Evolutionary conservation across 2,329 filamentous ascomycete genomes (phyloP), one percentile per base, ranked within the genome.

Genomic region (Hypoxylon sp.): DNA sequence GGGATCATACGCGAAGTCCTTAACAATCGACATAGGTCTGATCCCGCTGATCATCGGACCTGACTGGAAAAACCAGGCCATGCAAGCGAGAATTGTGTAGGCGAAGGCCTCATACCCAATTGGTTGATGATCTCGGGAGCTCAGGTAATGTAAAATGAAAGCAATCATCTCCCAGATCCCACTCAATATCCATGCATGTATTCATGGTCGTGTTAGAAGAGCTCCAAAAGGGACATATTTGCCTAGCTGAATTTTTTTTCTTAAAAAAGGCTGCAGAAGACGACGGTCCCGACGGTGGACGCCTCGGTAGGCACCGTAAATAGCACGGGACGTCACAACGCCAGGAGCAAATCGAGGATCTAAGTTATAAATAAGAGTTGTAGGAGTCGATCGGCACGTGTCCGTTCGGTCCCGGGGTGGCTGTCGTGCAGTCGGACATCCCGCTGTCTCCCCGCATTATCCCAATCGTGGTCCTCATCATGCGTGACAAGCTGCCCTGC

Each of bases 1-100:
- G 35, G 82, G 40, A n/a, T 86, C 71, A 68, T 86, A 81, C 7
- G 86, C 83, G 54, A 87, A 86, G 40, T 82, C 73, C 46, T 80
- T 79, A 13, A 83, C 82, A 64, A 86, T 78, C 17, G 77, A 77
- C 27, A 76, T 73, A 17, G 79, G 77, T 31, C 76, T 79, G 50
- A 82, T 72, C 8, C 79, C 77, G 37, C 79, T 73, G 20, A 83
- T 76, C 30, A 74, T 78, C 69, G 79, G 78, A 8, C 79, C 77
- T 0, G 82, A 81, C 25, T 82, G 75, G 64, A 77, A 77, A 62
- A 79, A 81, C 71, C 80, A 79, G 4, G 83, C 74, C 68, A 82
- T 76, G 33, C 81, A 78, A 0, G 82, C 79, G 42, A 83, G 77
- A 2, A 79, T 79, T 82, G 84, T 84, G 75, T 84, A 84, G 3